Evolutionary conservation across 2,329 filamentous ascomycete species (phyloP).

Genomic region (Thielaviopsis euricoi): DNA sequence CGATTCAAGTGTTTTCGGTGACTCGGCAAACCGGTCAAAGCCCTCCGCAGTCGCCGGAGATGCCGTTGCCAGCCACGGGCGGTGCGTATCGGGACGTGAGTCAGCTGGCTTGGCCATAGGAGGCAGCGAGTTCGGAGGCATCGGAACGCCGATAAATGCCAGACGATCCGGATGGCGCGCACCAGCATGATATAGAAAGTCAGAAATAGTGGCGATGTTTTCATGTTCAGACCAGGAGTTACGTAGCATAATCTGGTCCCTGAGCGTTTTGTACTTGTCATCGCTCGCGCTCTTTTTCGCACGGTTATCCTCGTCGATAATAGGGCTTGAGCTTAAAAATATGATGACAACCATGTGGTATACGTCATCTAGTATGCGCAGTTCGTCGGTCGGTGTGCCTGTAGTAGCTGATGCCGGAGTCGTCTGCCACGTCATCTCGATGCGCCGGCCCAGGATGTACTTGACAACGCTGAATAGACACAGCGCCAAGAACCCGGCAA

Average conservation of each 20-base stretch:
- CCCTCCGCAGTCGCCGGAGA: not conserved
- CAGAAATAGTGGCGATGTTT: constrained; percentile 29
- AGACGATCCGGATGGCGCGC: constrained; percentile 22
- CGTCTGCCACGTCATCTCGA: constrained; percentile 23
- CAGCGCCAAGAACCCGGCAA: constrained; percentile 36
- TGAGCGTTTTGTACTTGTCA: constrained; percentile 25
- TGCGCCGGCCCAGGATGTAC: constrained; percentile 26
- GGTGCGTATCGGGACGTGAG: not conserved
- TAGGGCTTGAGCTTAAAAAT: constrained; percentile 27
- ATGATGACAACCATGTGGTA: constrained; percentile 35
- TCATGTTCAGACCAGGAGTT: constrained; percentile 29
- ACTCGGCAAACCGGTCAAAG: constrained; percentile 2
- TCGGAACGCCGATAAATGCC: constrained; percentile 12
- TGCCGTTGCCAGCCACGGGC: constrained; percentile 4
- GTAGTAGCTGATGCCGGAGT: not conserved
- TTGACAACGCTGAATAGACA: constrained; percentile 42
- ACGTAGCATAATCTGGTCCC: constrained; percentile 29
- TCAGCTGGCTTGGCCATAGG: not conserved
- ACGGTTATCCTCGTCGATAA: constrained; percentile 27
- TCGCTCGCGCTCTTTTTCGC: constrained; percentile 29
- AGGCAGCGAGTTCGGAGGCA: not conserved
- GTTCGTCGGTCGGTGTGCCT: constrained; percentile 12
- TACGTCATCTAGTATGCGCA: constrained; percentile 26
- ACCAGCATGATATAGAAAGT: constrained; percentile 34
- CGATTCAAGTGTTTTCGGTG: constrained; percentile 9